These are phyloP conservation scores for Hymenoscyphus fraxineus DNA, from an alignment of 2,329 filamentous ascomycete genomes.

Conservation along the genomic window DNA sequence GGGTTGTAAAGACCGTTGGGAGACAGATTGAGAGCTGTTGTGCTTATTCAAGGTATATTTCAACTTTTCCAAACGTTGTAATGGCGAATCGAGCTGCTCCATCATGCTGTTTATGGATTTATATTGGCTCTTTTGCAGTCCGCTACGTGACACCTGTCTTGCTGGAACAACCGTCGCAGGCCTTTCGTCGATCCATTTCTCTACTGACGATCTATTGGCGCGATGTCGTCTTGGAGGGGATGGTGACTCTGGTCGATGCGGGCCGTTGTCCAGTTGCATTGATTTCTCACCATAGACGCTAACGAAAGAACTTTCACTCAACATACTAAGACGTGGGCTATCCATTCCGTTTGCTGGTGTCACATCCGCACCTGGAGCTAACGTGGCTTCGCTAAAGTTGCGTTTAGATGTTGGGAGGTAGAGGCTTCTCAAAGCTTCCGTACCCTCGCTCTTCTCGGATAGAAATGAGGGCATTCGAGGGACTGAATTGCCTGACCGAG, in stretches of 20 bases:
- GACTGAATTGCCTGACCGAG: constrained; percentile 34
- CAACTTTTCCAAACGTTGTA: constrained; percentile 48
- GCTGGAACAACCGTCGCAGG: constrained; percentile 18
- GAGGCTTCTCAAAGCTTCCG: constrained; percentile 58
- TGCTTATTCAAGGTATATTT: constrained; percentile 30
- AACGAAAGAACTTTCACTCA: constrained; percentile 65
- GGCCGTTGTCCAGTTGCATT: constrained; percentile 16
- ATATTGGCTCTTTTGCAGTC: constrained; percentile 35
- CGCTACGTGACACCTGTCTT: constrained; percentile 13
- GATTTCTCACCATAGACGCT: constrained; percentile 57
- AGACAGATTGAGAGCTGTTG: background rate
- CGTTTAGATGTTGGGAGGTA: constrained; percentile 42
- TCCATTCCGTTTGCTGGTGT: constrained; percentile 37
- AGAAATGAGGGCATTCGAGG: constrained; percentile 62
- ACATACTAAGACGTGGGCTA: constrained; percentile 59
- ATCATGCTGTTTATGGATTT: constrained; percentile 47
- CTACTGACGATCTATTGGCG: constrained; percentile 25
- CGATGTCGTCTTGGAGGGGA: constrained; percentile 19
- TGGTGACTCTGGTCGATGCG: constrained; percentile 20
- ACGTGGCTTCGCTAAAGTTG: constrained; percentile 44
- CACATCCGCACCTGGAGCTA: constrained; percentile 46
- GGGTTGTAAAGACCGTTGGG: constrained; percentile 19
- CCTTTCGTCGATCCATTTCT: constrained; percentile 34
- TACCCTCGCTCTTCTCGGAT: constrained; percentile 55
- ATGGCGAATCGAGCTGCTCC: constrained; percentile 40